Conservation (phyloP, 805 yeast genomes). For the Ogataea sp. region DNA sequence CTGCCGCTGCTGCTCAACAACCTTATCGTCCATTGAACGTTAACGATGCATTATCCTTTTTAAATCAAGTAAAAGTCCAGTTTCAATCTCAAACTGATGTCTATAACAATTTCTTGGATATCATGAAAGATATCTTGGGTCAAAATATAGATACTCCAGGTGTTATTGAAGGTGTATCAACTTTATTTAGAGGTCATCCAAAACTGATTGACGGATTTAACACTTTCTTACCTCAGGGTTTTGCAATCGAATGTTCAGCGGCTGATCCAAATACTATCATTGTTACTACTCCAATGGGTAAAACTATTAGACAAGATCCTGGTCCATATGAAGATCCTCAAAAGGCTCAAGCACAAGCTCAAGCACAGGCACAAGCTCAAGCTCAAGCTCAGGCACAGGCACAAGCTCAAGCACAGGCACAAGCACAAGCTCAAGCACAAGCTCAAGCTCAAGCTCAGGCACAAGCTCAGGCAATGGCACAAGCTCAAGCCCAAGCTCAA, state of each 20-base stretch:
- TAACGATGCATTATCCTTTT: conserved; percentile 89
- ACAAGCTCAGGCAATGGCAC: conserved; percentile 12
- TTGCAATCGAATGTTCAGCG: conserved; percentile 89
- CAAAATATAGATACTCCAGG: conserved; percentile 97
- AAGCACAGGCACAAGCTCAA: conserved; percentile 6
- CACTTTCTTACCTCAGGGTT: conserved; percentile 96
- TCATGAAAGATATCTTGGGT: conserved; percentile 97
- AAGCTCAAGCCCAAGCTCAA: conserved; percentile 9
- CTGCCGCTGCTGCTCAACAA: conserved; percentile 17
- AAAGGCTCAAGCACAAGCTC: conserved; percentile 12
- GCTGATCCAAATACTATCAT: conserved; percentile 86
- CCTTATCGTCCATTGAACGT: conserved; percentile 81
- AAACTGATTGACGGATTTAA: conserved; percentile 93
- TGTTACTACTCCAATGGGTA: conserved; percentile 94
- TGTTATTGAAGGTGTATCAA: conserved; percentile 91
- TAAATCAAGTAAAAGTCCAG: conserved; percentile 92
- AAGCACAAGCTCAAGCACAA: conserved; percentile 9
- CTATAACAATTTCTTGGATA: conserved; percentile 90
- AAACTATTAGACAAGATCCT: conserved; percentile 62
- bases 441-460: conserved; percentile 7
- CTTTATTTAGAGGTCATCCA: conserved; percentile 88
- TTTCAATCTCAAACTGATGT: conserved; percentile 91
- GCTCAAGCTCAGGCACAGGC: conserved; percentile 9
- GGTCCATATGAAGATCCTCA: conserved; percentile 23
- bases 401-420: conserved; percentile 3